Evolutionary conservation across 768 basidiomycete genomes (phyloP), one percentile per base, ranked within the genome.

Genomic region (Tricholoma sp.): DNA sequence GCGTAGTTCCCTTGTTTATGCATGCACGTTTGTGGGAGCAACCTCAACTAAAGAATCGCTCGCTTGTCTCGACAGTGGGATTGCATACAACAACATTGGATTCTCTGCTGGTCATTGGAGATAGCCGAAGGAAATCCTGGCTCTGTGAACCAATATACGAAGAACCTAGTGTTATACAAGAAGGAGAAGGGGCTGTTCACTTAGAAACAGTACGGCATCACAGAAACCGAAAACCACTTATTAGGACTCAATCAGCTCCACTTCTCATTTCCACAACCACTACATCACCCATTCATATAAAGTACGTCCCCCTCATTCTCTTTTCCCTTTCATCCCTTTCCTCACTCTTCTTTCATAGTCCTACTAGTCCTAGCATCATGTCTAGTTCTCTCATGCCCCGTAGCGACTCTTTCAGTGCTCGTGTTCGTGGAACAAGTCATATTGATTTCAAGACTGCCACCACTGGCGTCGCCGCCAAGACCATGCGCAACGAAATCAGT

Each of bases 391-490:
- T 82, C 62, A 76, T 85, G 70, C 87, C 86, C 53, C 80, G 83
- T 62, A 72, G 71, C 66, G 86, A 90, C 60, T 80, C 87, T 56
- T 76, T 88, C 81, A 83, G 79, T 62, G 79, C 84, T 67, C 86
- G 89, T 59, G 82, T 81, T 54, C 84, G 89, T 57, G 89, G 89
- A 62, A 83, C 85, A 54, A 85, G 82, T 63, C 88, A 91, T 71
- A 86, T 91, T 77, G 90, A 98, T 76, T 96, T 96, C 85, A 94
- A 95, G 80, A 95, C 93, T n/a, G 96, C 96, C 61, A 95, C 85
- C 52, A 94, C 93, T 53, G 93, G 92, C 62, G 88, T 94, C 61
- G 89, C 91, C 28, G 89, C 91, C 63, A 98, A 97, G 78, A 80
- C 94, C 55, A 98, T 98, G 96, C 87, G 94, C 78, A 97, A 98